These are phyloP conservation scores for Beauveria bassiana DNA, from an alignment of 2,329 filamentous ascomycete genomes.

Conservation along the genomic window DNA sequence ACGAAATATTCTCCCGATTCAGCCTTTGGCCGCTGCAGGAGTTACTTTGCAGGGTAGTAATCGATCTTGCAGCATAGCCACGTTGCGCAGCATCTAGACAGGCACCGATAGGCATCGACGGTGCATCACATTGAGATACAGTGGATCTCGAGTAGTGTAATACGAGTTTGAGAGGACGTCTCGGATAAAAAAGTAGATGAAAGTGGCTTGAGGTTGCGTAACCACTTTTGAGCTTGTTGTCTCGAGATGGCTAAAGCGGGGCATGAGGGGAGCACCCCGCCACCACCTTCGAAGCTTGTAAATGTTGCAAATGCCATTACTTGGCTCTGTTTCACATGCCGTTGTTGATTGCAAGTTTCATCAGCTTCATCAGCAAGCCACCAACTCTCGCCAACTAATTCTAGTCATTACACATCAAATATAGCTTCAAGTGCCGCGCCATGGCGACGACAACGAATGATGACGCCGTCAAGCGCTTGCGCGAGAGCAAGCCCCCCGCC, in stretches of 20 bases:
- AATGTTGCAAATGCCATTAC: background rate
- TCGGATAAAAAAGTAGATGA: background rate
- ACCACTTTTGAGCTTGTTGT: background rate
- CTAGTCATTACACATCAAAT: background rate
- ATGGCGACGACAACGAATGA: constrained; percentile 29
- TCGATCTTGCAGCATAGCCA: background rate
- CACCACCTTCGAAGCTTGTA: background rate
- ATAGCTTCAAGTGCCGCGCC: background rate
- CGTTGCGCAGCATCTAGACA: background rate
- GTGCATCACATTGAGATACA: background rate
- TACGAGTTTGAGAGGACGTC: background rate
- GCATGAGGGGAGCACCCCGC: background rate
- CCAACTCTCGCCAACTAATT: too few relatives aligned
- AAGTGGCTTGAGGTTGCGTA: constrained; percentile 3
- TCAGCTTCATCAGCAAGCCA: background rate
- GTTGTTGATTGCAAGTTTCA: background rate
- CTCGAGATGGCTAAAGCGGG: constrained; percentile 7
- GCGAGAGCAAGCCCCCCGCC: constrained; percentile 41
- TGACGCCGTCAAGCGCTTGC: constrained; percentile 37
- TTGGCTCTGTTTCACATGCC: background rate
- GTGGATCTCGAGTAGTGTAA: background rate
- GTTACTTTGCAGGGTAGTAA: background rate
- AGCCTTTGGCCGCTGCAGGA: background rate
- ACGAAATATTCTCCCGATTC: background rate
- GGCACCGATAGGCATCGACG: background rate